Evolutionary conservation across 495 filamentous ascomycete genomes (phyloP).

Genomic region (Xylaria scruposa): DNA sequence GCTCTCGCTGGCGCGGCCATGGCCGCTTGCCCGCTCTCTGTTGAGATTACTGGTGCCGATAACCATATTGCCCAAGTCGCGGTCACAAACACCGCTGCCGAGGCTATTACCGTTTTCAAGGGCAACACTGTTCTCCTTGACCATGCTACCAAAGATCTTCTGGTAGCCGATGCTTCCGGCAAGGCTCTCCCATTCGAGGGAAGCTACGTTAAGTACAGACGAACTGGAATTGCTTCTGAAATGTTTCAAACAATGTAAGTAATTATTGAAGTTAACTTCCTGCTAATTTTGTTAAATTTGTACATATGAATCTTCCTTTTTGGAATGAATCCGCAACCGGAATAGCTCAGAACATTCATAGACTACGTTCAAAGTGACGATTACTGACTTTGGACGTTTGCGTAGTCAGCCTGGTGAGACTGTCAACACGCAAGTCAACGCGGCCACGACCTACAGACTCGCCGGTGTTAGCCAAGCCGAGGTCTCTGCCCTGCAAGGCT

Average conservation of each 20-base stretch:
- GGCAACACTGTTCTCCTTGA: conserved; percentile 41
- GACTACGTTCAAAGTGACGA: background rate
- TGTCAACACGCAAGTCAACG: conserved; percentile 35
- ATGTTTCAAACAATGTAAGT: conserved; percentile 37
- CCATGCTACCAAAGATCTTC: conserved; percentile 39
- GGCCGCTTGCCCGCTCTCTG: conserved; percentile 41
- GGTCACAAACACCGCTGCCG: conserved; percentile 39
- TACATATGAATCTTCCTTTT: background rate
- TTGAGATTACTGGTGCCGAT: conserved; percentile 32
- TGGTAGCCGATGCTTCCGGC: conserved; percentile 33
- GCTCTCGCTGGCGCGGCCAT: conserved; percentile 37
- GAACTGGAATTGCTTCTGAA: conserved; percentile 28
- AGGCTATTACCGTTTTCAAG: conserved; percentile 41
- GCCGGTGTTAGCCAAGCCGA: conserved; percentile 30
- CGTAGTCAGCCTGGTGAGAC: conserved; percentile 35
- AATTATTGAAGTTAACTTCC: background rate
- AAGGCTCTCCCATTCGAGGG: conserved; percentile 39
- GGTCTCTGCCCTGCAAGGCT: conserved; percentile 37
- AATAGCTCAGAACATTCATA: background rate
- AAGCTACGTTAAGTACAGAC: conserved; percentile 40
- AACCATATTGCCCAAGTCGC: conserved; percentile 38
- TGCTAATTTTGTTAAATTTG: background rate
- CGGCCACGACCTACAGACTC: conserved; percentile 36
- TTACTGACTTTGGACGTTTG: background rate
- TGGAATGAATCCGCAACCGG: background rate